Percentiles rank a stretch among this genome's conserved stretches.
Conservation (phyloP, 257 asterid species). For the Anisodus acutangulus region DNA sequence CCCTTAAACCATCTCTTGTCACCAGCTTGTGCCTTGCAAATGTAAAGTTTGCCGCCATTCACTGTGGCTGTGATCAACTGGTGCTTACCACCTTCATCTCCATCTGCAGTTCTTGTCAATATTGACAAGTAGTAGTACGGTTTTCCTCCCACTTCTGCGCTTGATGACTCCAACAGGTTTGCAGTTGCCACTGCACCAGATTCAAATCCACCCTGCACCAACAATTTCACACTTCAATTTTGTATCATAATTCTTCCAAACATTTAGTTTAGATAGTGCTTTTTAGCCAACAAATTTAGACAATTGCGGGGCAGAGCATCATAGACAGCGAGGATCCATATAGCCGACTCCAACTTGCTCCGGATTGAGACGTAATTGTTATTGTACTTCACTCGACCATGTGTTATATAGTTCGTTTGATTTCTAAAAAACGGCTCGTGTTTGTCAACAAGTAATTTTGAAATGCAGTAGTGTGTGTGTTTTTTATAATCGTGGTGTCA, state of each 20-base stretch:
- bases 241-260: background rate
- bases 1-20: conserved; percentile 99
- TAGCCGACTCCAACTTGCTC: background rate
- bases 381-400: background rate
- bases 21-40: conserved; percentile 97
- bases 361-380: background rate
- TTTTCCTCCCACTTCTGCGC: conserved; percentile 57
- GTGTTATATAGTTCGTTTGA: background rate
- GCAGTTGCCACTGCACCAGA: conserved; percentile 81
- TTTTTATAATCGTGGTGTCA: too few relatives aligned
- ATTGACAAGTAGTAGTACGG: conserved; percentile 62
- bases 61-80: conserved; percentile 72
- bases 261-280: background rate
- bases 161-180: conserved; percentile 72
- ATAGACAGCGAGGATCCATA: background rate
- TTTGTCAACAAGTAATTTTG: too few relatives aligned
- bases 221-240: background rate
- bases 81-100: conserved; percentile 91
- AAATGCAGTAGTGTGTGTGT: too few relatives aligned
- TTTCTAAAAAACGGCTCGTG: background rate
- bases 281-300: background rate
- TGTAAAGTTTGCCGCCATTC: conserved; percentile 75
- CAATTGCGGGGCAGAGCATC: background rate
- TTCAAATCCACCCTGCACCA: conserved; percentile 80
- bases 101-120: conserved; percentile 92